Base-by-base conservation (phyloP, 1,139 yeast species). In the Geotrichum cucujoidarum region DNA sequence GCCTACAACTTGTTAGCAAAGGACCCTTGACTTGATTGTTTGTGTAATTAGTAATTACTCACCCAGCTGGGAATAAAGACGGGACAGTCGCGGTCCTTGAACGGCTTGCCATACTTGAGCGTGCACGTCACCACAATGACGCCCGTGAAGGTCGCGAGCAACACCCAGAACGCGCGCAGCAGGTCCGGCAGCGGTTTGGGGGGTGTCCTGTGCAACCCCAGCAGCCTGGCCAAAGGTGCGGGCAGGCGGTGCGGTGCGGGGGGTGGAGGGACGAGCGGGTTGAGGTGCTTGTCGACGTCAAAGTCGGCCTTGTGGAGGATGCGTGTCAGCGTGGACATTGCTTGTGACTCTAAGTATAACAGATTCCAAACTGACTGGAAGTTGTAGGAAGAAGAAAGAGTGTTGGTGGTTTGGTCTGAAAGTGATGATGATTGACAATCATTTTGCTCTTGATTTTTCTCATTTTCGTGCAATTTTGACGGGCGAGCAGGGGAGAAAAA, bases 21-120 rank as follows among this genome's bases (percentile, higher is more conserved):
- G n/a, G n/a, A n/a, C n/a, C n/a, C n/a, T n/a, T n/a, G n/a, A n/a
- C n/a, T n/a, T n/a, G n/a, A n/a, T n/a, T n/a, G n/a, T n/a, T n/a
- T n/a, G n/a, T n/a, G n/a, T n/a, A n/a, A n/a, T n/a, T n/a, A n/a
- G n/a, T n/a, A n/a, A n/a, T n/a, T 4, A 30, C 43, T 10, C 30
- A 39, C 43, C 61, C 64, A 60, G 54, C 78, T 72, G 1, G 88
- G 87, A 32, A 81, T 69, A 7, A 81, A 68, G n/a, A 70, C 64
- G 0, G 84, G 83, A 0, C 80, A 76, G 49, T 70, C 73, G 55
- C 72, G 71, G 16, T 54, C 46, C 4, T 67, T 59, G 57, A 80
- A 80, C 1, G 71, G 73, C 1, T 73, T 66, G 3, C 68, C 62
- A 54, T 75, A 74, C 54, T 66, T 69, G 61, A 78, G 77, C 0